These are phyloP conservation scores for Gossypium trilobum DNA, from an alignment of 441 rosid species.

Conservation along the genomic window DNA sequence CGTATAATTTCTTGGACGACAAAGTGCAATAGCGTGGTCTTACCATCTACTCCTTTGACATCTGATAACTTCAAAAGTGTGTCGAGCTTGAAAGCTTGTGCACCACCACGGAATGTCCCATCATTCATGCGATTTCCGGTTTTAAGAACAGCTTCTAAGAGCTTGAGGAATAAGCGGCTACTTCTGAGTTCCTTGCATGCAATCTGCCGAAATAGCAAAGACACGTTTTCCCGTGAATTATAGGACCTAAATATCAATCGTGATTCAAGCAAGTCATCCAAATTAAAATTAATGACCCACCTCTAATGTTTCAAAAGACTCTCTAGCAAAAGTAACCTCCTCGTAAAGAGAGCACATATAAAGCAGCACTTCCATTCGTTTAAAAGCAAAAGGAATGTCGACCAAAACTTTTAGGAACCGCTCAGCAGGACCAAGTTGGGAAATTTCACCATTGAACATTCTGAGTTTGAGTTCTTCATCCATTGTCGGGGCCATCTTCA, in stretches of 20 bases:
- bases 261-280: conserved; percentile 4
- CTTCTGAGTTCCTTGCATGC: conserved; percentile 75
- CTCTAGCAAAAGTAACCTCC: conserved; percentile 54
- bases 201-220: conserved; percentile 40
- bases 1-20: conserved; percentile 94
- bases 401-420: conserved; percentile 74
- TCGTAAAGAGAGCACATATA: conserved; percentile 77
- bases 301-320: conserved; percentile 74
- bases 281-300: conserved; percentile 28
- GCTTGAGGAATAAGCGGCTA: conserved; percentile 83
- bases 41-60: conserved; percentile 90
- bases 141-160: conserved; percentile 95
- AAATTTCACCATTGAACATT: conserved; percentile 58
- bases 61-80: conserved; percentile 88
- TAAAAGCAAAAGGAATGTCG: conserved; percentile 73
- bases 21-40: conserved; percentile 94
- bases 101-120: conserved; percentile 96
- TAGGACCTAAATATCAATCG: neutral
- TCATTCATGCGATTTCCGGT: conserved; percentile 97
- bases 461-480: conserved; percentile 94
- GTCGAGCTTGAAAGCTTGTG: conserved; percentile 94
- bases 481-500: conserved; percentile 83
- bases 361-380: conserved; percentile 70
- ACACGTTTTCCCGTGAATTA: neutral
- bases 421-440: conserved; percentile 85